Percentiles rank a stretch among this genome's conserved stretches.
These are phyloP conservation scores for Terfezia claveryi DNA, from an alignment of 495 filamentous ascomycete genomes.

Conservation along the genomic window DNA sequence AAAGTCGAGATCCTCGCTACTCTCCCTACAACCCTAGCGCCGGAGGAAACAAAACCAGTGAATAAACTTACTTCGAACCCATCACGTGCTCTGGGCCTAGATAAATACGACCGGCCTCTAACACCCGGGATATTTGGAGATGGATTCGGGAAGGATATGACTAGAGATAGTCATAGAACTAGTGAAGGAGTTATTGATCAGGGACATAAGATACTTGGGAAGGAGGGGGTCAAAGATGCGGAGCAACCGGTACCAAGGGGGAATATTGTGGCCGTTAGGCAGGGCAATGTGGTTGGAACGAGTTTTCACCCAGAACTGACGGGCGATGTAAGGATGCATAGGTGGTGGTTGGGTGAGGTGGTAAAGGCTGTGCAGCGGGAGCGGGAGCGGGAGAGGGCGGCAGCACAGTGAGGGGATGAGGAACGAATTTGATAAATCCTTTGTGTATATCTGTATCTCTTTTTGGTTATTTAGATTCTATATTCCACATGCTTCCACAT, in stretches of 20 bases:
- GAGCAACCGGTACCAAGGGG: conserved; percentile 20
- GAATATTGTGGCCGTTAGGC: conserved; percentile 74
- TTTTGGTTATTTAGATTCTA: too few species aligned
- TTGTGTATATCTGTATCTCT: too few species aligned
- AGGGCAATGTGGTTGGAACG: conserved; percentile 88
- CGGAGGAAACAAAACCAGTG: not conserved
- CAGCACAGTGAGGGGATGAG: not conserved
- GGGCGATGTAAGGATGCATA: conserved; percentile 67
- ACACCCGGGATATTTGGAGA: not conserved
- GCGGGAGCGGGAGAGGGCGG: conserved; percentile 7
- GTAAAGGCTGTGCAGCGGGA: conserved; percentile 16
- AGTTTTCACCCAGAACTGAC: conserved; percentile 96
- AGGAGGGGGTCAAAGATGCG: not conserved
- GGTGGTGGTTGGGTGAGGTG: conserved; percentile 79
- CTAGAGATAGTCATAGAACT: conserved; percentile 22
- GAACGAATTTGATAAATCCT: too few species aligned
- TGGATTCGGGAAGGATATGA: not conserved
- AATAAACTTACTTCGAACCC: not conserved
- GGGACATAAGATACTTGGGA: not conserved
- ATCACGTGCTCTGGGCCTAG: not conserved
- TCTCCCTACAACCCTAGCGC: conserved; percentile 16
- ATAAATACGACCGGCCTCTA: not conserved
- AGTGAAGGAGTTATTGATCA: conserved; percentile 18
- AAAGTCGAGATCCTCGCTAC: conserved; percentile 30
- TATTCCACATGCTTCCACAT: too few species aligned